Percentiles rank a stretch among this genome's conserved stretches.
Evolutionary conservation across 1,139 yeast species (phyloP).

Genomic region (Hyphopichia buzzinii): DNA sequence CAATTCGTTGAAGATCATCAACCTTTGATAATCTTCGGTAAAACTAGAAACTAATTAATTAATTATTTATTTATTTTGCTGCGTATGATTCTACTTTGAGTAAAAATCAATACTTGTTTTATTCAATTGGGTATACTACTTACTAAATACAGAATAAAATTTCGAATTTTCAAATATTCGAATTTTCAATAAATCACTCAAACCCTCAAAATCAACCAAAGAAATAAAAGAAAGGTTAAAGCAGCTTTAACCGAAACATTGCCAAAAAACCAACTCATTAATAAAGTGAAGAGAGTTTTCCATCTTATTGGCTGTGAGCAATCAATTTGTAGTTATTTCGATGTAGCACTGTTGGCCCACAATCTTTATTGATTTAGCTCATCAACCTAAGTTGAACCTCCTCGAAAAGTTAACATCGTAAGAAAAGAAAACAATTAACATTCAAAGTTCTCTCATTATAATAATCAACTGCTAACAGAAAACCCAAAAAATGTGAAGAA

Average conservation of each 20-base stretch:
- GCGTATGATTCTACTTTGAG: no score
- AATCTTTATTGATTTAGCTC: background rate
- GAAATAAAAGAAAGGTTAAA: background rate
- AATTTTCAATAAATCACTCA: no score
- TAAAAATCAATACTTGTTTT: no score
- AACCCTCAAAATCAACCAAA: no score
- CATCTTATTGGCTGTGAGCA: background rate
- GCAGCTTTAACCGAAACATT: background rate
- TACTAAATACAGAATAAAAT: background rate
- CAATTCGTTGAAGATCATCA: no score
- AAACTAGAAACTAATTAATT: no score
- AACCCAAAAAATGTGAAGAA: background rate
- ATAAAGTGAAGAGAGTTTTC: slow-evolving; percentile 2
- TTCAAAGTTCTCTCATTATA: background rate
- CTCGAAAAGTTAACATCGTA: slow-evolving; percentile 2
- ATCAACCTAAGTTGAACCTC: slow-evolving; percentile 2
- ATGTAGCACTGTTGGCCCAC: slow-evolving; percentile 4
- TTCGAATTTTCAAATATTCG: no score
- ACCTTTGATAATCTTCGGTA: no score
- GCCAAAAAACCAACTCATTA: background rate
- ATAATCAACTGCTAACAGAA: background rate
- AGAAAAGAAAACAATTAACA: slow-evolving; percentile 1
- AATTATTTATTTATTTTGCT: no score
- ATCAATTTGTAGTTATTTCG: background rate
- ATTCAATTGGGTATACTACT: background rate